Evolutionary conservation across 352 stramenopile species (phyloP).

Genomic region (Pilasporangium apinafurcum): DNA sequence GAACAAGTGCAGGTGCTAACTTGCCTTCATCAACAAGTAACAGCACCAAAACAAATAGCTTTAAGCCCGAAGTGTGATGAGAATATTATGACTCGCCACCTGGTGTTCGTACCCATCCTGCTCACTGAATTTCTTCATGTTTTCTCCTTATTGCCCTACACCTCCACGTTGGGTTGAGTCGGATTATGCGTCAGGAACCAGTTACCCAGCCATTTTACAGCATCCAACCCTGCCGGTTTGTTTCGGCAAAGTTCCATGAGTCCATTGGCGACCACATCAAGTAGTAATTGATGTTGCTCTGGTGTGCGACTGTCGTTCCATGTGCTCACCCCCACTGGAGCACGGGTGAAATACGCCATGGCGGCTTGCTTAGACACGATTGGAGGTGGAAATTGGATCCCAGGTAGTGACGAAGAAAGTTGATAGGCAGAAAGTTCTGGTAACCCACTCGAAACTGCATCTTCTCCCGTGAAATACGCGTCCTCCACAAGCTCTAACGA

Average conservation of each 20-base stretch:
- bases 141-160: conserved; percentile 22
- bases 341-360: conserved; percentile 51
- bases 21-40: too few species aligned
- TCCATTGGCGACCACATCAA: conserved; percentile 65
- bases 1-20: too few species aligned
- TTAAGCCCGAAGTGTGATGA: too few species aligned
- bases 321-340: conserved; percentile 33
- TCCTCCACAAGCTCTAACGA: conserved; percentile 65
- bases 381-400: conserved; percentile 42
- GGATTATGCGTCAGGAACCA: conserved; percentile 87
- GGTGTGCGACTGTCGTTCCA: conserved; percentile 34
- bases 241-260: conserved; percentile 77
- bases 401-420: conserved; percentile 52
- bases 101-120: too few species aligned
- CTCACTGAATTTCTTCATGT: too few species aligned
- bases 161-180: conserved; percentile 67
- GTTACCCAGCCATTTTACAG: conserved; percentile 74
- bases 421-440: conserved; percentile 46
- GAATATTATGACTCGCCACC: too few species aligned
- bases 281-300: conserved; percentile 31
- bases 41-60: too few species aligned
- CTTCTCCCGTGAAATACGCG: conserved; percentile 46
- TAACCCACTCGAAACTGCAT: conserved; percentile 21
- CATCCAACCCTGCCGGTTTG: conserved; percentile 68
- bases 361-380: conserved; percentile 57